Conservation (phyloP, 2,329 filamentous ascomycete species). For the Aspergillus sp. region DNA sequence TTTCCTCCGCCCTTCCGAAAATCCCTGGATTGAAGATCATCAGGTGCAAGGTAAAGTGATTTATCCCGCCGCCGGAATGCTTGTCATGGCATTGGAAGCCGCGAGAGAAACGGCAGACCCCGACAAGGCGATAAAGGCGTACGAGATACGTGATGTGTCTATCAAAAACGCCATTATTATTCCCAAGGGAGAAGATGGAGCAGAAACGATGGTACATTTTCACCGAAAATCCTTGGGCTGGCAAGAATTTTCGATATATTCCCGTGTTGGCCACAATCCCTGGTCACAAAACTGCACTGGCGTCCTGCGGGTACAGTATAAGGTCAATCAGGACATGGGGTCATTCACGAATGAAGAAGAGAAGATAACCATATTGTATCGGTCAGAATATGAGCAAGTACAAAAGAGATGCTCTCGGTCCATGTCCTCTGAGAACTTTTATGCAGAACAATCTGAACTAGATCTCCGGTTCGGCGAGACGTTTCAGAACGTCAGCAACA, state of each 20-base stretch:
- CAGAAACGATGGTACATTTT: neutral
- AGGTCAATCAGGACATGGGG: neutral
- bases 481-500: neutral
- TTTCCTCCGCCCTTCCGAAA: neutral
- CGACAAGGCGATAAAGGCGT: neutral
- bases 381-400: neutral
- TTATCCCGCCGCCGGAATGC: neutral
- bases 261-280: neutral
- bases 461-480: neutral
- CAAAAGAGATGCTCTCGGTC: too few species aligned
- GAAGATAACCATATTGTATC: neutral
- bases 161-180: neutral
- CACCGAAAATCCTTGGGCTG: neutral
- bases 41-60: neutral
- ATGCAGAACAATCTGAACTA: neutral
- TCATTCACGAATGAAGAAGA: neutral
- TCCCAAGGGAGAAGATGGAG: neutral
- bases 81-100: neutral
- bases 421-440: too few species aligned
- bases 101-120: neutral
- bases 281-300: neutral
- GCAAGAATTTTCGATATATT: neutral
- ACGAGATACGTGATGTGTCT: neutral
- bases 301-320: neutral
- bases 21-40: neutral